A percentile compares a stretch with the other conserved stretches of the same genome.
These are phyloP conservation scores for Trypethelium eluteriae DNA, from an alignment of 495 filamentous ascomycete genomes.

Conservation along the genomic window DNA sequence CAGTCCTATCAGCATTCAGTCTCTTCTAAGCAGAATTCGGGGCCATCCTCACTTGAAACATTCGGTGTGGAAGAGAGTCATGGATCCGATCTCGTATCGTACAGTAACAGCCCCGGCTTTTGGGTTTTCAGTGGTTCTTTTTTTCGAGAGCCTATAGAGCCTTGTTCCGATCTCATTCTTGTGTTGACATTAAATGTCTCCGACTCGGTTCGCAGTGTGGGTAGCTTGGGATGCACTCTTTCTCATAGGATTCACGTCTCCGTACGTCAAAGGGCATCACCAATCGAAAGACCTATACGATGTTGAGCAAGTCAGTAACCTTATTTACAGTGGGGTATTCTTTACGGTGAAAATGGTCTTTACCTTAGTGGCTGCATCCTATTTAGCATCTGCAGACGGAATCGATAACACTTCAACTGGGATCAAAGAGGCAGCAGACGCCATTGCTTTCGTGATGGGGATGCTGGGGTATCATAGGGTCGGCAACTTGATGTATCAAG, in stretches of 20 bases:
- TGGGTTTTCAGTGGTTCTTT: conserved; percentile 32
- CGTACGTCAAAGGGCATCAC: conserved; percentile 12
- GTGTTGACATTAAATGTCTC: too few relatives aligned
- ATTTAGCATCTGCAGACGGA: conserved; percentile 42
- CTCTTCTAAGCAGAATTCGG: conserved; percentile 40
- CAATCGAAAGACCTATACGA: neutral
- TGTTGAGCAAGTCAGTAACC: conserved; percentile 28
- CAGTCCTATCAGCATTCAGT: conserved; percentile 44
- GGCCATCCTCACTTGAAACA: conserved; percentile 25
- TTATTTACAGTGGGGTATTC: conserved; percentile 45
- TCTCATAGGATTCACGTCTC: conserved; percentile 40
- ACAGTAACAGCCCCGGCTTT: conserved; percentile 43
- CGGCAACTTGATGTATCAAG: conserved; percentile 41
- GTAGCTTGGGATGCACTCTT: conserved; percentile 44
- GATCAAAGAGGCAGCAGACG: conserved; percentile 42
- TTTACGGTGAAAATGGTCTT: conserved; percentile 44
- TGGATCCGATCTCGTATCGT: conserved; percentile 34
- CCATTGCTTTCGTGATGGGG: conserved; percentile 42
- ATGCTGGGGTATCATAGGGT: conserved; percentile 46
- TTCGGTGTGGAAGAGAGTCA: conserved; percentile 41
- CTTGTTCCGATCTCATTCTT: too few relatives aligned
- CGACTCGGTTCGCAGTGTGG: conserved; percentile 30
- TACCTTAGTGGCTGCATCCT: conserved; percentile 40
- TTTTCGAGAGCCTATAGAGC: too few relatives aligned
- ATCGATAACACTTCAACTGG: conserved; percentile 30